These are phyloP conservation scores for Mycena vulgaris DNA, from an alignment of 768 basidiomycete genomes.

Conservation along the genomic window DNA sequence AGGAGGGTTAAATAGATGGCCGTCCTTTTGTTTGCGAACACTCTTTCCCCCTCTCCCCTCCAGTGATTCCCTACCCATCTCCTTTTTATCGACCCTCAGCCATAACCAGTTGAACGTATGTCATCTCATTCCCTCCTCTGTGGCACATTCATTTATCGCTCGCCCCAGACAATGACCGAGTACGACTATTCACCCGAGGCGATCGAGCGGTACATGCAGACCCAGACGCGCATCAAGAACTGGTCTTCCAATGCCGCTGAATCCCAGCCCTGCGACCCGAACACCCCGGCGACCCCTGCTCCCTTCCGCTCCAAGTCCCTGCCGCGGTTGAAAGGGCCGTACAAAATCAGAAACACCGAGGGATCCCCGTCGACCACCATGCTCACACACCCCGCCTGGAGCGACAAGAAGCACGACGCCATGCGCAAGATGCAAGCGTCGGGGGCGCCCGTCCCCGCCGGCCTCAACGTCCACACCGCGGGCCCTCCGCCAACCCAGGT, in stretches of 20 bases:
- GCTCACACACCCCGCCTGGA: not conserved
- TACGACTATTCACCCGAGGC: conserved; percentile 75
- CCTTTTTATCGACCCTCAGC: not conserved
- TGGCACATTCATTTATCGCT: not conserved
- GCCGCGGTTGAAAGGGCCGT: not conserved
- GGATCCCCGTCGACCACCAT: not conserved
- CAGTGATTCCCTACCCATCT: not conserved
- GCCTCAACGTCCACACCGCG: not conserved
- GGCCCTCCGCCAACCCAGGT: not conserved
- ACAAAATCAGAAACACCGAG: not conserved
- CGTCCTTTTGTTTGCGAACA: not conserved
- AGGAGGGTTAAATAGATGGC: not conserved
- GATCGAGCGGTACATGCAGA: conserved; percentile 60
- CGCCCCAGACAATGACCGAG: conserved; percentile 63
- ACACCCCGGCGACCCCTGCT: conserved; percentile 52
- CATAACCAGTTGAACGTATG: not conserved
- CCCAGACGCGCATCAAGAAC: conserved; percentile 63
- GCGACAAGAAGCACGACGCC: not conserved
- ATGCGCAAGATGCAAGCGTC: not conserved
- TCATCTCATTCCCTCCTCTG: not conserved
- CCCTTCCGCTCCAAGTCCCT: not conserved
- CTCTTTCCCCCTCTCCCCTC: not conserved
- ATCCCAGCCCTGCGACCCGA: conserved; percentile 45
- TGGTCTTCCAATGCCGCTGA: conserved; percentile 58
- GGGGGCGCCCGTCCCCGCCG: not conserved